These are phyloP conservation scores for Penstemon eatonii DNA, from an alignment of 257 asterid genomes.

Conservation along the genomic window DNA sequence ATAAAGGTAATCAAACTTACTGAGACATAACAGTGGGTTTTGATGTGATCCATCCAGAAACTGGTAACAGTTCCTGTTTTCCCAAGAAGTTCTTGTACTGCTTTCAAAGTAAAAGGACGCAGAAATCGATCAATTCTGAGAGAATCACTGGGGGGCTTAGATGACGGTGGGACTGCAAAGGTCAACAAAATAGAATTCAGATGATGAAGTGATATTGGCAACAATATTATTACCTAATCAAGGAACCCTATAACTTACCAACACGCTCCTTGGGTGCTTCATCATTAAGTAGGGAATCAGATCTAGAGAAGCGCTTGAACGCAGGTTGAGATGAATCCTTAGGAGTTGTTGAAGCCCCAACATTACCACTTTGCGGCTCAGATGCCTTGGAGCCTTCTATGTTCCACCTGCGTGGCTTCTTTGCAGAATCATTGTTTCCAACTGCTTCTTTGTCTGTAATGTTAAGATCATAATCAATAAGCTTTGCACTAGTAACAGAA, in stretches of 20 bases:
- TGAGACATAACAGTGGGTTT: constrained; percentile 88
- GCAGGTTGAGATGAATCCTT: constrained; percentile 49
- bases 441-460: constrained; percentile 52
- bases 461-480: constrained; percentile 16
- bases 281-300: constrained; percentile 39
- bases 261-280: constrained; percentile 73
- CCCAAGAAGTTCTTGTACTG: constrained; percentile 81
- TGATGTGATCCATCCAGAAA: constrained; percentile 94
- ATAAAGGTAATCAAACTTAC: constrained; percentile 40
- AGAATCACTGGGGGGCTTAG: constrained; percentile 61
- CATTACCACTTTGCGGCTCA: constrained; percentile 44
- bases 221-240: constrained; percentile 2
- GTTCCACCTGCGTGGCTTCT: constrained; percentile 74
- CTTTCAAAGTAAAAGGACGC: constrained; percentile 89
- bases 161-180: constrained; percentile 72
- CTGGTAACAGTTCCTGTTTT: constrained; percentile 64
- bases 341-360: constrained; percentile 39
- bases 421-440: constrained; percentile 50
- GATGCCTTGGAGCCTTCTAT: constrained; percentile 50
- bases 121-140: constrained; percentile 77
- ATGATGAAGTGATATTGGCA: constrained; percentile 12
- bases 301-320: constrained; percentile 45
- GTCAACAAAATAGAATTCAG: constrained; percentile 22
- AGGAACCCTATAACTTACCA: constrained; percentile 46
- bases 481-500: constrained; percentile 5